phyloP scores from a whole-genome alignment of 176 grass and related monocot genomes.

The Zoysia pacifica region DNA sequence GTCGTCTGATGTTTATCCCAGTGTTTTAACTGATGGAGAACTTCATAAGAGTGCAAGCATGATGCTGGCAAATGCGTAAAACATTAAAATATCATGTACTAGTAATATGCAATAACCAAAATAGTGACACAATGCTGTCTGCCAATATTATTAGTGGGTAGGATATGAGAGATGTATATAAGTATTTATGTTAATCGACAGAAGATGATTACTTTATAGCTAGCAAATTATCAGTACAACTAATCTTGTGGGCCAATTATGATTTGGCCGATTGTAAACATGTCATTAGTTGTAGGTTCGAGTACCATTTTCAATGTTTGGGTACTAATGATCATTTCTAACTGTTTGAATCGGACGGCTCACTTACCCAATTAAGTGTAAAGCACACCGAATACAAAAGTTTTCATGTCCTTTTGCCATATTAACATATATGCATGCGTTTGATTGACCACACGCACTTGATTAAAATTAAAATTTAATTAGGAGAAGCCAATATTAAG shows the following conservation, averaged over 20 bases:
- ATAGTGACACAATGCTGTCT: neutral
- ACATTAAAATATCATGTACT: neutral
- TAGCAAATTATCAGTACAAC: slow-evolving; percentile 45
- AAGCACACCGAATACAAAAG: slow-evolving; percentile 12
- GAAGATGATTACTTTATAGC: neutral
- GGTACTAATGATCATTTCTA: slow-evolving; percentile 27
- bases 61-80: neutral
- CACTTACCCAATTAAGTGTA: slow-evolving; percentile 31
- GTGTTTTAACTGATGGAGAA: neutral
- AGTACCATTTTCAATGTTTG: slow-evolving; percentile 22
- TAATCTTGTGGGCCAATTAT: slow-evolving; percentile 44
- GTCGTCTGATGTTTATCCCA: no score
- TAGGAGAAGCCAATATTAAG: slow-evolving; percentile 17
- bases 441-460: neutral
- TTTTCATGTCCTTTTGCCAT: slow-evolving; percentile 8
- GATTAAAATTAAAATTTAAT: neutral
- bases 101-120: no score
- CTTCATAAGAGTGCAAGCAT: neutral
- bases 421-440: neutral
- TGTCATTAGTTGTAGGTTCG: slow-evolving; percentile 27
- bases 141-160: slow-evolving; percentile 1
- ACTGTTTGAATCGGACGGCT: slow-evolving; percentile 17
- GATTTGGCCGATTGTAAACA: slow-evolving; percentile 1
- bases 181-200: slow-evolving; percentile 5
- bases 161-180: neutral